phyloP scores from a whole-genome alignment of 306 rosid genomes.

The Castanospermum australe region DNA sequence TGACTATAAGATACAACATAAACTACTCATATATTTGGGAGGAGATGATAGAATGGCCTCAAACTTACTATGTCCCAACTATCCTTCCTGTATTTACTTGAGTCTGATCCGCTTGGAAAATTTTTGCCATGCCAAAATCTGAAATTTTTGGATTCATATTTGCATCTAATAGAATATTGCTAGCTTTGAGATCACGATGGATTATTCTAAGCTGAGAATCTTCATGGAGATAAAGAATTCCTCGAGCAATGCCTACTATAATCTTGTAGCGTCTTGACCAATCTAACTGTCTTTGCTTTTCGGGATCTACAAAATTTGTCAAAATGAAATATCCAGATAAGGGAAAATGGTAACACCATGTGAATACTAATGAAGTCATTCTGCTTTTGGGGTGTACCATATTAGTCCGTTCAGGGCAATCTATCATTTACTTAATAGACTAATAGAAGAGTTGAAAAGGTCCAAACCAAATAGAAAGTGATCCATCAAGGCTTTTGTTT shows the following conservation, averaged over 20 bases:
- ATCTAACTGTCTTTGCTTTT: conserved; percentile 36
- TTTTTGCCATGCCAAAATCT: conserved; percentile 75
- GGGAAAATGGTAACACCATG: not conserved
- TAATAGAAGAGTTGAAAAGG: not conserved
- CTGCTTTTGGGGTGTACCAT: not conserved
- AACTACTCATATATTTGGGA: not conserved
- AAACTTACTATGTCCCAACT: conserved; percentile 71
- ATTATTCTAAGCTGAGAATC: conserved; percentile 62
- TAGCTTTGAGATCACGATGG: conserved; percentile 69
- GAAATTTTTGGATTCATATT: conserved; percentile 63
- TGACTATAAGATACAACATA: not conserved
- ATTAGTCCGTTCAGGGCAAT: not conserved
- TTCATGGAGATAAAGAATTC: conserved; percentile 64
- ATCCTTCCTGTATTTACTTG: conserved; percentile 47
- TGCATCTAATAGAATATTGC: conserved; percentile 56
- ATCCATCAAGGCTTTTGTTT: conserved; percentile 61
- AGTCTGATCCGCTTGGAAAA: conserved; percentile 41
- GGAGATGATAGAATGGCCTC: not conserved
- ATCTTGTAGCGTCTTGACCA: conserved; percentile 52
- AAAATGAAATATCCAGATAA: conserved; percentile 1
- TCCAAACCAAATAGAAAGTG: conserved; percentile 49
- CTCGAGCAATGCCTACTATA: conserved; percentile 58
- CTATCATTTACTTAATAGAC: not conserved
- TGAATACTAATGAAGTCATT: not conserved
- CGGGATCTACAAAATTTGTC: conserved; percentile 32